Evolutionary conservation across 495 filamentous ascomycete species (phyloP), one percentile per base, ranked within the genome.

Genomic region (Aspergillus leporis): DNA sequence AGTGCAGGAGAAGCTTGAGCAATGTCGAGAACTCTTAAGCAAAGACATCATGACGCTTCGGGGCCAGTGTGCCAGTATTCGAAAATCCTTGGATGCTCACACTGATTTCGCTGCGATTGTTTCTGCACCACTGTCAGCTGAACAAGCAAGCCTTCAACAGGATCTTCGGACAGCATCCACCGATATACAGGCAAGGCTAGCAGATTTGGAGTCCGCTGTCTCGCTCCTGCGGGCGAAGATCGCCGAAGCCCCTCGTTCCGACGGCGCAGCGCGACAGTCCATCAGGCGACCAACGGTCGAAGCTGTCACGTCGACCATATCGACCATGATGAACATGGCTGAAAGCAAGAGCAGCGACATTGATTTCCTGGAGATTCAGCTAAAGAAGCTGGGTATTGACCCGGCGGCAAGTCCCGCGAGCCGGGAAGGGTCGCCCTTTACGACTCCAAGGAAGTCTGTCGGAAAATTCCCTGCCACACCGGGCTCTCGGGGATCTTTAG

Each of bases 311-410:
- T 89, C 88, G 51, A 98, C 95, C 6, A 96, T 99, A 61, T 77
- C 78, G 53, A 97, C 94, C 55, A 90, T 99, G 85, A 98, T 92
- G 53, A 84, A 75, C 59, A 96, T 97, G 90, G 87, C 88, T 0
- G 90, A 97, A 76, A 87, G 87, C 72, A 89, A 87, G 67, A 91
- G 88, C 69, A 87, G 85, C 47, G 94, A 98, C 61, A 86, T 98
- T 49, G 91, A 96, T 70, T 83, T 95, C 12, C 80, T 98, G 28
- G 94, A 97, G 69, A 83, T 84, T 36, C 90, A 96, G 62, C 87
- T 98, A 76, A 83, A 85, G 28, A 87, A 84, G 51, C 76, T 96
- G 9, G 80, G 88, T 3, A 66, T 92, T 6, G 72, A 78, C 55
- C 69, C 78, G 0, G 77, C 78, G 1, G 63, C 77, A 61, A 67